phyloP scores from a whole-genome alignment of 768 basidiomycete genomes.

The Trametes gibbosa region DNA sequence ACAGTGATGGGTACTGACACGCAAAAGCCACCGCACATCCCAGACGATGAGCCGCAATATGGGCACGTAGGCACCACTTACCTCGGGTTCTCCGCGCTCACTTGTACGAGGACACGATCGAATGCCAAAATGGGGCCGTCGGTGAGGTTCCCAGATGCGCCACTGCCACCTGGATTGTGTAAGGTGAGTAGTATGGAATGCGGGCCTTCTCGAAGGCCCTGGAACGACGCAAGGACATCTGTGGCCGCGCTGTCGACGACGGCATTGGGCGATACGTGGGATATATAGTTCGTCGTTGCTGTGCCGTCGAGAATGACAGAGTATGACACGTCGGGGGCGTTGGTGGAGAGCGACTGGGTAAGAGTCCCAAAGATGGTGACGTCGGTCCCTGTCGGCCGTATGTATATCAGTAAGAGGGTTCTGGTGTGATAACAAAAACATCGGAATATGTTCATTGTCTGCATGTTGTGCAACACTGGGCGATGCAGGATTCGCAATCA shows the following conservation, averaged over 20 bases:
- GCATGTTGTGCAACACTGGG: not conserved
- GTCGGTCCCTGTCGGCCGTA: conserved; percentile 49
- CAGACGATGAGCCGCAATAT: not conserved
- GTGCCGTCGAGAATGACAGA: conserved; percentile 51
- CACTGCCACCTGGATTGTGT: conserved; percentile 30
- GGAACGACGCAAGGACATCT: conserved; percentile 47
- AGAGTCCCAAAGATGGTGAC: conserved; percentile 58
- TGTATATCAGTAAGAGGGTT: not conserved
- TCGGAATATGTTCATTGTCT: not conserved
- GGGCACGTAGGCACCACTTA: not conserved
- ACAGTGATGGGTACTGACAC: not conserved
- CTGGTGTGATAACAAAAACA: too few species aligned
- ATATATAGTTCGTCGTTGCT: conserved; percentile 26
- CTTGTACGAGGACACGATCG: conserved; percentile 49
- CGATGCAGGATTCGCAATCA: conserved; percentile 14
- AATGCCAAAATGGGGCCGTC: conserved; percentile 45
- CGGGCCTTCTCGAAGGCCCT: conserved; percentile 42
- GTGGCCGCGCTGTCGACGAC: conserved; percentile 26
- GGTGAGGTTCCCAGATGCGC: conserved; percentile 4
- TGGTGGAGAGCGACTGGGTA: conserved; percentile 20
- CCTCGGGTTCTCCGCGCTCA: conserved; percentile 8
- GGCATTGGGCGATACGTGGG: conserved; percentile 27
- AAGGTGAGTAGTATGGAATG: conserved; percentile 60
- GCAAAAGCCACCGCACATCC: not conserved
- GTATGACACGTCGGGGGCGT: conserved; percentile 32